Evolutionary conservation across 371 early-diverging fungal species (phyloP), one percentile per base, ranked within the genome.

Genomic region (Rhizopus stolonifer): DNA sequence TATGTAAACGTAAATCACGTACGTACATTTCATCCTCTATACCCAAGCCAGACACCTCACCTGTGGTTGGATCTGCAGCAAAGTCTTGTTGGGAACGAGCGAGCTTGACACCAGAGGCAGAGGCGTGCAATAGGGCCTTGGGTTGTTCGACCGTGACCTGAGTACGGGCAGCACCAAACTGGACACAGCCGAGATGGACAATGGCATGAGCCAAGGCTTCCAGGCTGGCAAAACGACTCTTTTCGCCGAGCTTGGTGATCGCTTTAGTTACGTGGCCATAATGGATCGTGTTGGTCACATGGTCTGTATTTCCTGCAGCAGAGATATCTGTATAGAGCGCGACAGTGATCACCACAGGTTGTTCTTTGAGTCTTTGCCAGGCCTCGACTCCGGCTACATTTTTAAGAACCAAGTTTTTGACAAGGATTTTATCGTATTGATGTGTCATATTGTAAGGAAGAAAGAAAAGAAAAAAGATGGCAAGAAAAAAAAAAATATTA

Each of bases 301-400:
- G 76, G 75, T 93, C 94, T 0, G 81, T 77, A 38, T 80, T 77
- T 40, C 93, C 95, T 11, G 93, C 89, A 13, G 83, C 79, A 23
- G 81, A 72, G 42, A 94, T 82, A 58, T 88, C 86, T 6, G 90
- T 87, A 65, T 80, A 80, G 7, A 94, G 73, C 32, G 77, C 79
- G 14, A 92, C 72, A 39, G 83, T 84, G 43, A 97, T 85, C 11
- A 82, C 79, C 36, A 97, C 81, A 13, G 96, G 95, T 65, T 96
- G 96, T 1, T 80, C 69, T 69, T 92, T 90, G 19, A 77, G 73
- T 19, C 94, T 79, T 57, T 95, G 95, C 96, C 96, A 97, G 13
- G 90, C 85, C 67, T 97, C 96, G 43, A 91, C 91, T 10, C 98
- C 98, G 25, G 94, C 85, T 22, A 87, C 81, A n/a, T 84, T 90